Base-by-base conservation (phyloP, 2,329 filamentous ascomycete genomes). In the Fonsecaea erecta region DNA sequence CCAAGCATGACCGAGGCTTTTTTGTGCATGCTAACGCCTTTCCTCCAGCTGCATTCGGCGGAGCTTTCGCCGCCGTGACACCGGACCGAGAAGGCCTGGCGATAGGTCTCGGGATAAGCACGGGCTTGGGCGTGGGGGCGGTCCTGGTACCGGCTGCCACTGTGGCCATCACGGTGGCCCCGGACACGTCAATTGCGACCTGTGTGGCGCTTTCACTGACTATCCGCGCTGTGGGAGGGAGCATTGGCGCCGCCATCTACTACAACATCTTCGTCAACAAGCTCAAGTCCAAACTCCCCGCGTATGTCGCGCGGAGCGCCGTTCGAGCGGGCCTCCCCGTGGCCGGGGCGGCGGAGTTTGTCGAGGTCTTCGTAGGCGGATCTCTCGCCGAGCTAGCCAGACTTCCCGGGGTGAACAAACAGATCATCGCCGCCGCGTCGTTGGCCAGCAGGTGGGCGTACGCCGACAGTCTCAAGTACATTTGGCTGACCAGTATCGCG, bases 151-250 rank as follows among this genome's bases (percentile, higher is more conserved):
- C 68, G 2, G 66, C 66, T 14, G 66, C 68, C 28, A 70, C 66
- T 9, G 61, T 70, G 2, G 68, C 68, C 35, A 48, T 68, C 2
- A 68, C 55, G 1, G 68, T 70, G 30, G 52, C 52, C 66, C 88
- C 88, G 0, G 86, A 88, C 76, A 78, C 90, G 56, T 80, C 90
- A 2, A 90, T 91, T 11, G 32, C 32, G 9, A 34, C 32, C 32
- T 34, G 32, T 12, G 32, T 34, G 6, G 32, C 32, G 9, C 79
- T 91, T 18, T 90, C 88, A 0, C 83, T 91, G 28, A 84, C 87
- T 14, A 85, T 91, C 69, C 87, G 89, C 35, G 86, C 89, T 59
- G 82, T 90, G 32, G 88, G 89, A 52, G 88, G 88, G 35, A 83
- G 84, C 11, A 84, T 90, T 63, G 88, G 86, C 40, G 89, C 87